Conservation (phyloP, 176 grass and related monocot genomes). For the Luzula sylvatica region DNA sequence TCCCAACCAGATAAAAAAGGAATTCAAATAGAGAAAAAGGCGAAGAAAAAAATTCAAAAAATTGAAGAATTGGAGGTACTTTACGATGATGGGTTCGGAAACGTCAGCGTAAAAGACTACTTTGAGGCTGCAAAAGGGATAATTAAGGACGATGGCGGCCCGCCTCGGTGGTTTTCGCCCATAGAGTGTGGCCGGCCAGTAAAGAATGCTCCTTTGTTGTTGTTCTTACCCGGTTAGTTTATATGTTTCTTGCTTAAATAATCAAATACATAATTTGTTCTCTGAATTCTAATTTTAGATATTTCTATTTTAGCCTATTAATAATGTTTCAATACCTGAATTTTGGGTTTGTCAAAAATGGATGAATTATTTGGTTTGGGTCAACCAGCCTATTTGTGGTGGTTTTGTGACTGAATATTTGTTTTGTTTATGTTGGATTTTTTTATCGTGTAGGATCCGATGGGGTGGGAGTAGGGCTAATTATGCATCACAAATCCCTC, state of each 20-base stretch:
- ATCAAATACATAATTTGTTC: too few relatives aligned
- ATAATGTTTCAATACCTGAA: too few relatives aligned
- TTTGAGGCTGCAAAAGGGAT: constrained; percentile 52
- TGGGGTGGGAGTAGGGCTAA: constrained; percentile 70
- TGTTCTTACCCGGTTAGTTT: constrained; percentile 76
- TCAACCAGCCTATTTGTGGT: too few relatives aligned
- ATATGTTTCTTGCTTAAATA: too few relatives aligned
- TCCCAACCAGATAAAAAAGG: background rate
- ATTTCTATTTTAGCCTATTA: too few relatives aligned
- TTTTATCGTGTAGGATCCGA: constrained; percentile 45
- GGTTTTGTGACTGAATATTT: background rate
- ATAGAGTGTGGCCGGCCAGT: constrained; percentile 43
- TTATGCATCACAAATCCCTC: constrained; percentile 90
- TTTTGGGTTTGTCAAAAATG: too few relatives aligned
- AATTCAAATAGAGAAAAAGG: constrained; percentile 11
- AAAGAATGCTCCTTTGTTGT: constrained; percentile 49
- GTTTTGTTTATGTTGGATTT: too few relatives aligned
- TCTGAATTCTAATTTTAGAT: too few relatives aligned
- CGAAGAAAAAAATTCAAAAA: background rate
- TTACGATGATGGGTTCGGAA: constrained; percentile 81
- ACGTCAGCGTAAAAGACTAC: constrained; percentile 61
- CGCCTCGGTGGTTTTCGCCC: constrained; percentile 89
- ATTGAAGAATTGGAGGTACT: constrained; percentile 26
- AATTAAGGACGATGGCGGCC: constrained; percentile 45
- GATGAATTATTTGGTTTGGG: too few relatives aligned